Percentiles rank a stretch among this genome's conserved stretches.
Conservation (phyloP, 1,139 yeast species). For the Suhomyces atakaporum region DNA sequence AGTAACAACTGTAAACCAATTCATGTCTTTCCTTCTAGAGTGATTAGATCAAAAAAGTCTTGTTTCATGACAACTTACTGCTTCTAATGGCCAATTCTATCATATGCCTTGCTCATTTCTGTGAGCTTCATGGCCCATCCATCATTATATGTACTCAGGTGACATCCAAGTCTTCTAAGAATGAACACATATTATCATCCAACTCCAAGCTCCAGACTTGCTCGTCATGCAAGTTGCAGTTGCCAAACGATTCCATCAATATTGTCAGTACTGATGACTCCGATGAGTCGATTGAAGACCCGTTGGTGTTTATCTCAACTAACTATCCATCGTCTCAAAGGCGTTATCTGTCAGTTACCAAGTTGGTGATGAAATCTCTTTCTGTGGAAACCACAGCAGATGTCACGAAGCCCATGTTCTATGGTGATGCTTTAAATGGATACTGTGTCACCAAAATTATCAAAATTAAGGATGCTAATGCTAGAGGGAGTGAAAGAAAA, state of each 20-base stretch:
- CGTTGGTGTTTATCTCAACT: conserved; percentile 40
- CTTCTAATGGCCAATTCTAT: conserved; percentile 31
- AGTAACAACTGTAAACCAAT: too few relatives aligned
- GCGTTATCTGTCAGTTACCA: conserved; percentile 56
- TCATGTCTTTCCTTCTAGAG: too few relatives aligned
- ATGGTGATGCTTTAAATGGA: conserved; percentile 70
- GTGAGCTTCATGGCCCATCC: conserved; percentile 86
- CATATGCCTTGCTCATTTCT: conserved; percentile 74
- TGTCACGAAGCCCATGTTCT: conserved; percentile 65
- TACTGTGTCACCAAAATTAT: conserved; percentile 67
- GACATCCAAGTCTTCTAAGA: conserved; percentile 29
- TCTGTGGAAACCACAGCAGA: conserved; percentile 75
- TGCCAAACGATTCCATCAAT: conserved; percentile 42
- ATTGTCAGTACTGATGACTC: conserved; percentile 23
- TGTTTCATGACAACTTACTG: too few relatives aligned
- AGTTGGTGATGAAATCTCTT: conserved; percentile 62
- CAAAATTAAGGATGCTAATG: conserved; percentile 66
- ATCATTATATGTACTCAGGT: conserved; percentile 72
- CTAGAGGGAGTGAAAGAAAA: conserved; percentile 78
- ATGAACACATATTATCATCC: conserved; percentile 26
- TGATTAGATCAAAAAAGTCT: too few relatives aligned
- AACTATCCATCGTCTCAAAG: conserved; percentile 64
- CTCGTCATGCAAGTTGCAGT: conserved; percentile 54
- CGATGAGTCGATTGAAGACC: neutral
- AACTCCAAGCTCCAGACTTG: conserved; percentile 51